Evolutionary conservation across 768 basidiomycete genomes (phyloP).

Genomic region (Astraeus odoratus): DNA sequence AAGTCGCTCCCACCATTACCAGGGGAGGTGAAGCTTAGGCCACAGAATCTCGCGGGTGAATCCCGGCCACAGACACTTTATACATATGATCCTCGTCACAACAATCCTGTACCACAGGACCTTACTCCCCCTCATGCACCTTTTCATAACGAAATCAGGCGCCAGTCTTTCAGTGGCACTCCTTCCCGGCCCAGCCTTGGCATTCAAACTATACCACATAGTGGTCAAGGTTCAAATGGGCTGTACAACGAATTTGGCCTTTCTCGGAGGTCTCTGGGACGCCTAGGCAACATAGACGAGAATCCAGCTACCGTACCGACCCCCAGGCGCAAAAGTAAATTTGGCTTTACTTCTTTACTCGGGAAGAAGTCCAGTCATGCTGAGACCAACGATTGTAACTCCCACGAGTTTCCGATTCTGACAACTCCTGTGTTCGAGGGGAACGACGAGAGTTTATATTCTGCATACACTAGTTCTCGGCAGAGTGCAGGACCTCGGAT

Average conservation of each 20-base stretch:
- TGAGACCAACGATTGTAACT: conserved; percentile 28
- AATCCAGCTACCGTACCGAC: conserved; percentile 24
- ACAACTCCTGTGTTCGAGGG: conserved; percentile 37
- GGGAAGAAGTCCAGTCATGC: conserved; percentile 41
- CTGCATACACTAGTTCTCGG: conserved; percentile 44
- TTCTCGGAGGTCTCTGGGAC: conserved; percentile 52
- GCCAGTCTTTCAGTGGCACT: conserved; percentile 74
- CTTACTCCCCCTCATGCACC: conserved; percentile 58
- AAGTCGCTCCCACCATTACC: conserved; percentile 79
- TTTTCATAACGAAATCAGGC: conserved; percentile 54
- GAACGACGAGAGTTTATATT: conserved; percentile 41
- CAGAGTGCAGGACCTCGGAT: conserved; percentile 49
- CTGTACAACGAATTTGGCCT: conserved; percentile 70
- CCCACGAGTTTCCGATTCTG: conserved; percentile 46
- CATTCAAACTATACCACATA: conserved; percentile 44
- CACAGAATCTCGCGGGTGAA: conserved; percentile 30
- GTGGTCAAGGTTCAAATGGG: conserved; percentile 26
- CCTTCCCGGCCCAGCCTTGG: conserved; percentile 48
- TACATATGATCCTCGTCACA: conserved; percentile 49
- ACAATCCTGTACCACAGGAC: conserved; percentile 36
- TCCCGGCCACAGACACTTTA: conserved; percentile 60
- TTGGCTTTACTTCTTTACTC: conserved; percentile 61
- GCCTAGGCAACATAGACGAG: conserved; percentile 26
- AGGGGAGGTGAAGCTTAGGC: conserved; percentile 39
- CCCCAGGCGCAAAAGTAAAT: conserved; percentile 66